These are phyloP conservation scores for Trapa bicornis DNA, from an alignment of 345 rosid genomes.

Conservation along the genomic window DNA sequence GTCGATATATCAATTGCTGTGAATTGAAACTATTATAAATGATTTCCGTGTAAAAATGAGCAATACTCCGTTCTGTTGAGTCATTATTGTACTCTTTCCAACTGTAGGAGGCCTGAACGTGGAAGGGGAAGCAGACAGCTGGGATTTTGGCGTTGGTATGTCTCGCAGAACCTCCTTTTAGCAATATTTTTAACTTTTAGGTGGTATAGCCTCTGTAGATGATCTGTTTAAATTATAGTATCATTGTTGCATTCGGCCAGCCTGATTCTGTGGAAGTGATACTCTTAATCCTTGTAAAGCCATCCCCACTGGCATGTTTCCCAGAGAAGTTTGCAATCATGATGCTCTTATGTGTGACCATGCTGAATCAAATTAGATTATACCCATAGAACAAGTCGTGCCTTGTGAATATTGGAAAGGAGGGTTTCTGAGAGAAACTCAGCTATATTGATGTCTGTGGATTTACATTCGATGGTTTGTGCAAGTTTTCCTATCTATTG, in stretches of 20 bases:
- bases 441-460: background rate
- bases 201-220: background rate
- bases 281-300: background rate
- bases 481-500: background rate
- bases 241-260: background rate
- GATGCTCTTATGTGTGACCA: background rate
- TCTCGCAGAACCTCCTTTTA: background rate
- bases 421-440: background rate
- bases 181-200: background rate
- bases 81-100: background rate
- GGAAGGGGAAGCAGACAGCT: slow-evolving; percentile 92
- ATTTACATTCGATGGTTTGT: background rate
- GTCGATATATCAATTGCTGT: too few species aligned
- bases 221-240: background rate
- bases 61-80: background rate
- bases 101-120: slow-evolving; percentile 76
- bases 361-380: background rate
- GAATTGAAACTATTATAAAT: too few species aligned
- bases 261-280: background rate
- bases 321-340: background rate
- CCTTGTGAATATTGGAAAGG: background rate
- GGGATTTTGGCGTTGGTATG: slow-evolving; percentile 93
- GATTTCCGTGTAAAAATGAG: background rate
- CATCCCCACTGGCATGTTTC: background rate
- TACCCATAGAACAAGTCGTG: background rate